These are phyloP conservation scores for Fusarium bactridioides DNA, from an alignment of 2,329 filamentous ascomycete species.

Conservation along the genomic window DNA sequence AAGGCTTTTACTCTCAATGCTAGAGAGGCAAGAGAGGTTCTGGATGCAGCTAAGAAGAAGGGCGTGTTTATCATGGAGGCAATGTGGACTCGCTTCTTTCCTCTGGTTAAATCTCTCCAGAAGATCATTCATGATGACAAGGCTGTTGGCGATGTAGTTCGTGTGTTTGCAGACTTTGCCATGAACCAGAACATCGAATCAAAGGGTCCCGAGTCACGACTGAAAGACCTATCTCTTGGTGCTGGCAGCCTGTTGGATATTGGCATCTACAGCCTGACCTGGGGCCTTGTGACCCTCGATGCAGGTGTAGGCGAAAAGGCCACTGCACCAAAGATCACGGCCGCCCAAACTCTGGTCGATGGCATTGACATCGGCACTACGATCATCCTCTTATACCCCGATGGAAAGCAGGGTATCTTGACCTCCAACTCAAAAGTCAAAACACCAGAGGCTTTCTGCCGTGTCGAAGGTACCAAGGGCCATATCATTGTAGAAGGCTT, in stretches of 20 bases:
- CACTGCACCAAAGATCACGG: constrained; percentile 46
- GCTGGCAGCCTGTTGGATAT: constrained; percentile 54
- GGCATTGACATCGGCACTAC: constrained; percentile 48
- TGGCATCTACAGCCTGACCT: constrained; percentile 54
- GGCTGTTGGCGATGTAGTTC: constrained; percentile 49
- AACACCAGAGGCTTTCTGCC: constrained; percentile 43
- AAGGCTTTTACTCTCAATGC: constrained; percentile 55
- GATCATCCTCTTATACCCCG: constrained; percentile 50
- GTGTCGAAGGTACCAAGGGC: constrained; percentile 52
- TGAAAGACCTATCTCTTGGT: constrained; percentile 50
- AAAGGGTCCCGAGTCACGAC: constrained; percentile 43
- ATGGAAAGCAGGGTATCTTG: constrained; percentile 51
- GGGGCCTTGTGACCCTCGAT: constrained; percentile 49
- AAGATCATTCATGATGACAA: constrained; percentile 50
- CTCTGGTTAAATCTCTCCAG: constrained; percentile 47
- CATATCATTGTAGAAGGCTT: constrained; percentile 49
- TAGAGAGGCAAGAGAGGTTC: constrained; percentile 49
- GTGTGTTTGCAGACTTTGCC: constrained; percentile 52
- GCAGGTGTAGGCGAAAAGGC: constrained; percentile 38
- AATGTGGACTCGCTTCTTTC: constrained; percentile 56
- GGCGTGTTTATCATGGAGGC: constrained; percentile 56
- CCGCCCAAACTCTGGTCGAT: constrained; percentile 47
- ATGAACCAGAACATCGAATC: constrained; percentile 47
- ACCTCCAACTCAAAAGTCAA: constrained; percentile 48
- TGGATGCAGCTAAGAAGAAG: constrained; percentile 49